Conservation (phyloP, 805 yeast genomes). For the Pichia insulana region DNA sequence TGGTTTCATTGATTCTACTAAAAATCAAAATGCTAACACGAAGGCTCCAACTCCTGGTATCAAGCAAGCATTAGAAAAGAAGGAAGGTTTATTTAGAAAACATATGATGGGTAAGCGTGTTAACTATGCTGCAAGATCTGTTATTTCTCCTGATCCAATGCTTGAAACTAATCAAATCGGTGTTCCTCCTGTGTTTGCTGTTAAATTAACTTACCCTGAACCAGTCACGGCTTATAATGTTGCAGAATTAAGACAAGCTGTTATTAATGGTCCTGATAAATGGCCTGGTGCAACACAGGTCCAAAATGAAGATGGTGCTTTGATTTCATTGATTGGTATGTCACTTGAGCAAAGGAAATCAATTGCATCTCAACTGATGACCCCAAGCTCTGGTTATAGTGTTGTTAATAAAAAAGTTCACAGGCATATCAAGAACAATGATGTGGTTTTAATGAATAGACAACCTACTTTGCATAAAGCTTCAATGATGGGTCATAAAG, state of each 20-base stretch:
- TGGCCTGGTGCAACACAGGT: slow-evolving; percentile 99
- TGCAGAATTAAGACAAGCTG: slow-evolving; percentile 86
- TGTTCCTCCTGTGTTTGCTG: slow-evolving; percentile 97
- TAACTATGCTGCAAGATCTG: slow-evolving; percentile 97
- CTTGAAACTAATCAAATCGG: slow-evolving; percentile 97
- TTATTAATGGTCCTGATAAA: slow-evolving; percentile 91
- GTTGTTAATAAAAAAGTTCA: slow-evolving; percentile 84
- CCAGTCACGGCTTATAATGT: slow-evolving; percentile 93
- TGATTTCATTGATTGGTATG: slow-evolving; percentile 80
- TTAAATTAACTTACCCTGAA: slow-evolving; percentile 92
- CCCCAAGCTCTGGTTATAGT: slow-evolving; percentile 61
- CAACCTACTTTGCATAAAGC: slow-evolving; percentile 99
- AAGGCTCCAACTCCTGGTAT: slow-evolving; percentile 86
- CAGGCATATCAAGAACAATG: slow-evolving; percentile 91
- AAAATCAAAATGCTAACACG: slow-evolving; percentile 65
- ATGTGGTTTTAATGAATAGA: slow-evolving; percentile 96
- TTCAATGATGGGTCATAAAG: slow-evolving; percentile 99
- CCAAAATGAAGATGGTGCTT: slow-evolving; percentile 89
- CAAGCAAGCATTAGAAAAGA: slow-evolving; percentile 95
- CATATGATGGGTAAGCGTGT: slow-evolving; percentile 99
- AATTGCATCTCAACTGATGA: slow-evolving; percentile 84
- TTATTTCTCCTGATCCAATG: slow-evolving; percentile 97
- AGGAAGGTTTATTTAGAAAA: slow-evolving; percentile 95
- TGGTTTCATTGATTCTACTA: slow-evolving; percentile 85
- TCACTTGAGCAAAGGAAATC: slow-evolving; percentile 90